Base-by-base conservation (phyloP, 2,329 filamentous ascomycete genomes). In the Aspergillus sp. region DNA sequence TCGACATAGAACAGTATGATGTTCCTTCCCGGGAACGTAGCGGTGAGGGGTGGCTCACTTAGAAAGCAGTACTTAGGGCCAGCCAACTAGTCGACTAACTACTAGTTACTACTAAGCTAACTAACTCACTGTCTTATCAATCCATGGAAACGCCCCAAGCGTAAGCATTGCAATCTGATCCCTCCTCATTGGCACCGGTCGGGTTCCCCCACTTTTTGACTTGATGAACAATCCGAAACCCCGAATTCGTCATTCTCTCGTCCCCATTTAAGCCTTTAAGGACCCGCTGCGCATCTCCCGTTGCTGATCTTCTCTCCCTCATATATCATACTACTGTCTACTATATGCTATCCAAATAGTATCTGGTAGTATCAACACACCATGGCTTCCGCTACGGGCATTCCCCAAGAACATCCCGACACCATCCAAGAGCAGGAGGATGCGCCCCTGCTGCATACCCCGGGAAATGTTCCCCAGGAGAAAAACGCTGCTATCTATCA, bases 401-500 rank as follows among this genome's bases (percentile, higher is more conserved):
- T 89, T 60, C 88, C 88, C 23, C 82, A 88, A 67, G 75, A 75
- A 44, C 76, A 77, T 63, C 76, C 78, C 54, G 73, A 78, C 58
- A 71, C 73, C 60, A 68, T 73, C 63, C 48, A 71, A 62, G 67
- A 69, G 19, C 76, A 75, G 44, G 89, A 91, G 70, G 82, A 88
- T 54, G 87, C 91, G 70, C 90, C 90, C 65, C 80, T 94, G 56
- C 81, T 94, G 32, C 90, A 89, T 56, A 80, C 82, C 53, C 83
- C 87, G 47, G 91, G 91, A 50, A 90, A 93, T 78, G 90, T 86
- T 8, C 84, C 86, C 52, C 91, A 96, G 79, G 79, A 80, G 60
- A 84, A 88, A 39, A 83, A 84, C 15, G 82, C 85, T 61, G 81
- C 86, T 23, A 82, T 96, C 56, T 80, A 85, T 62, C 81, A 83